phyloP scores from a whole-genome alignment of 768 basidiomycete species.

The Boletus rubescentipes region DNA sequence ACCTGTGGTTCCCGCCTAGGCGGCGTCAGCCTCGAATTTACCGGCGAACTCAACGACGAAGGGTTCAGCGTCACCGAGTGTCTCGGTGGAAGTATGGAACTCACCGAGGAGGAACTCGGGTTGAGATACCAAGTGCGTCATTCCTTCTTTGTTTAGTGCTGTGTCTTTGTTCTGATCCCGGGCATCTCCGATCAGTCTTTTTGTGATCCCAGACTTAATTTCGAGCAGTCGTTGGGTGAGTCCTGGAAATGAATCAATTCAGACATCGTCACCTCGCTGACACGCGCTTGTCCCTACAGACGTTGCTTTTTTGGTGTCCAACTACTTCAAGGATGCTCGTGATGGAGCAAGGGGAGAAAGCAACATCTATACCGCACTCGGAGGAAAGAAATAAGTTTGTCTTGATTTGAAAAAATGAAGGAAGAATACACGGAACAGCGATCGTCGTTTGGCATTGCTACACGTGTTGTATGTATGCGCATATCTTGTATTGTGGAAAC shows the following conservation, averaged over 20 bases:
- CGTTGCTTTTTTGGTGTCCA: constrained; percentile 83
- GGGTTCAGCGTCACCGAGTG: constrained; percentile 97
- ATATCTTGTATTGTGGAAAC: neutral
- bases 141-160: neutral
- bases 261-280: neutral
- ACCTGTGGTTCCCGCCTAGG: constrained; percentile 72
- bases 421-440: constrained; percentile 14
- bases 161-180: neutral
- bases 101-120: constrained; percentile 86
- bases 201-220: constrained; percentile 93
- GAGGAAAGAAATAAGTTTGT: constrained; percentile 18
- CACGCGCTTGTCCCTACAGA: constrained; percentile 39
- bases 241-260: neutral
- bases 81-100: constrained; percentile 93
- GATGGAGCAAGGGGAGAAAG: constrained; percentile 31
- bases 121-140: constrained; percentile 77
- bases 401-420: neutral
- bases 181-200: constrained; percentile 56
- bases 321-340: constrained; percentile 73
- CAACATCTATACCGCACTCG: constrained; percentile 31
- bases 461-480: constrained; percentile 4
- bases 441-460: neutral
- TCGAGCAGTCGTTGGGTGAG: constrained; percentile 90
- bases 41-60: constrained; percentile 86
- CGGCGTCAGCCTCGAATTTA: constrained; percentile 87